Base-by-base conservation (phyloP, 495 filamentous ascomycete species). In the Penicillium cataractarum region DNA sequence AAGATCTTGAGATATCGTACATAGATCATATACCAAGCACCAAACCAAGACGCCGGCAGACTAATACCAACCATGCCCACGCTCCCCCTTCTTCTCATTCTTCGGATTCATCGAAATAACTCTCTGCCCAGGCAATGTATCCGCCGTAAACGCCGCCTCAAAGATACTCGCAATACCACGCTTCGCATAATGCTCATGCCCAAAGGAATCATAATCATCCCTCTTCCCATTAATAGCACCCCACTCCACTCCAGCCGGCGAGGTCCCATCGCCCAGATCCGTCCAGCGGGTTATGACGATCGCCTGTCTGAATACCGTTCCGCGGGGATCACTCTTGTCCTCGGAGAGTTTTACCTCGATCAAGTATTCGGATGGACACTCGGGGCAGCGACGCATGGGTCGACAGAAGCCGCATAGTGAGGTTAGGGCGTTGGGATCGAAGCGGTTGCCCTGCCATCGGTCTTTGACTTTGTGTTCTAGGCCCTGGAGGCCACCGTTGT, bases 331-430 rank as follows among this genome's bases (percentile, higher is more conserved):
- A 24, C 65, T 61, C 37, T 65, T 73, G 61, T 88, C 83, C 67
- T 87, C 84, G 2, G 78, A 71, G 44, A 86, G 68, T 35, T 82
- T 84, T 10, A 86, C 62, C 65, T 88, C 84, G 57, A 86, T 73
- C 27, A 87, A 72, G 62, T 88, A 88, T 66, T 88, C 85, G 0
- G 82, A 79, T 9, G 85, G 83, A 75, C 85, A 88, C 55, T 84
- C 80, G 4, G 84, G 83, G 63, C 84, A 88, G 35, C 84, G 71
- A 15, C 84, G 75, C 75, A 84, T 83, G 22, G 84, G 84, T 27
- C 80, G 71, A 67, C 85, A 88, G 26, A 79, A 75, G 9, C 76
- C 74, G 68, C 85, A 88, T 6, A 82, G 76, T 17, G 68, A 69
- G 15, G 80, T 75, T 31, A 86, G 72, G 33, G 80, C 73, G 58